Conservation (phyloP, 129 eudicot species). For the Kitagawia praeruptora region DNA sequence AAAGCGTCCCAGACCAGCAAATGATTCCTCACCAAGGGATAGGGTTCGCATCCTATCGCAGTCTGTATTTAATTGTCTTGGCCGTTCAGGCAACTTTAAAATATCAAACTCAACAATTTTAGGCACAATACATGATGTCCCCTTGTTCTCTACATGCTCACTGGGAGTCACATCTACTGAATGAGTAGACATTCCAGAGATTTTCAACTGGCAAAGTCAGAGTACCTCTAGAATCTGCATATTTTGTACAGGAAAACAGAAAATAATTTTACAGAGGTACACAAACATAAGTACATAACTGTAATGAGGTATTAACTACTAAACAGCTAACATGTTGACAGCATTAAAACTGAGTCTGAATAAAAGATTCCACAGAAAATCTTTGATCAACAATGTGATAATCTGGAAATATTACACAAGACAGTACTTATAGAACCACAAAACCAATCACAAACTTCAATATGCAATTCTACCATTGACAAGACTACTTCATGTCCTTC, state of each 20-base stretch:
- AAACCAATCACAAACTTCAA: not conserved
- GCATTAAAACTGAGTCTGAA: not conserved
- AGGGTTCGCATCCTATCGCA: constrained; percentile 26
- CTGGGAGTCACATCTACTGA: constrained; percentile 37
- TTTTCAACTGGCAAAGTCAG: not conserved
- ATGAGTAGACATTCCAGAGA: constrained; percentile 35
- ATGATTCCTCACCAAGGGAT: constrained; percentile 55
- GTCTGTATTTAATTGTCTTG: constrained; percentile 50
- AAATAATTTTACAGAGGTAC: not conserved
- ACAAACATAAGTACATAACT: not conserved
- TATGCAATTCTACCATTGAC: not conserved
- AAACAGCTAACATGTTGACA: not conserved
- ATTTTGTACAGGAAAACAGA: not conserved
- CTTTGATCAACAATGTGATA: not conserved
- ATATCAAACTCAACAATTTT: constrained; percentile 50
- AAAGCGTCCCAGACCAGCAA: constrained; percentile 33
- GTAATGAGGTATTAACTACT: not conserved
- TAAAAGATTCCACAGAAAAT: not conserved
- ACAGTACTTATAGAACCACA: not conserved
- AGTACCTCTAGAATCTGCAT: constrained; percentile 26
- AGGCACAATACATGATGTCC: constrained; percentile 22
- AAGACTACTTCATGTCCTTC: not conserved
- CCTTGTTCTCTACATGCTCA: constrained; percentile 27
- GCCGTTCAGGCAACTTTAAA: constrained; percentile 52
- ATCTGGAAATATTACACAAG: not conserved